Conservation (phyloP, 139 green algal genomes). For the Haematococcus lacustris region DNA sequence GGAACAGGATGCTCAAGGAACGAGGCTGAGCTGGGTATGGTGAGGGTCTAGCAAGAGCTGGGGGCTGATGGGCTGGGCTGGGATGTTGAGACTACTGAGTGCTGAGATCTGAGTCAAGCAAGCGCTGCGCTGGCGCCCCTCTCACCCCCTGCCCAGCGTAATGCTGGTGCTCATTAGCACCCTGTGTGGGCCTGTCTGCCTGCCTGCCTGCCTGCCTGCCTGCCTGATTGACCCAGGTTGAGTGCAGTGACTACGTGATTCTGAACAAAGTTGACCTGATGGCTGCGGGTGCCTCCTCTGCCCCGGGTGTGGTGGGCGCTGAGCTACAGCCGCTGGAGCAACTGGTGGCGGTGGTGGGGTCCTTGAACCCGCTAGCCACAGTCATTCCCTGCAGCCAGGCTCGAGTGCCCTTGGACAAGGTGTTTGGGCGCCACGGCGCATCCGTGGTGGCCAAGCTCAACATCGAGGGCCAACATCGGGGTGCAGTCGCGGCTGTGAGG, state of each 20-base stretch:
- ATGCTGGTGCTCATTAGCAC: too few species aligned
- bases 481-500: conserved; percentile 61
- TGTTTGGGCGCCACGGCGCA: conserved; percentile 51
- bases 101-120: too few species aligned
- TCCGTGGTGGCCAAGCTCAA: conserved; percentile 72
- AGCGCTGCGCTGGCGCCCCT: too few species aligned
- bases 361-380: conserved; percentile 78
- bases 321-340: conserved; percentile 21
- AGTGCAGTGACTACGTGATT: conserved; percentile 82
- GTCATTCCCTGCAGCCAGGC: conserved; percentile 61
- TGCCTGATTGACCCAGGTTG: conserved; percentile 72
- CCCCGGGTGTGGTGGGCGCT: neutral
- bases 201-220: neutral
- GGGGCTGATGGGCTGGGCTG: too few species aligned
- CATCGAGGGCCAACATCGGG: conserved; percentile 81
- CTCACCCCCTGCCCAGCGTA: too few species aligned
- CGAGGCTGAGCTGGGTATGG: too few species aligned
- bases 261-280: conserved; percentile 81
- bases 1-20: too few species aligned
- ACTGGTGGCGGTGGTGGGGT: conserved; percentile 60
- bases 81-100: too few species aligned
- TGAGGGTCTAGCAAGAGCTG: too few species aligned
- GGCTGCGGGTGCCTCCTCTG: neutral
- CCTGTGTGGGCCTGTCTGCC: conserved; percentile 51
- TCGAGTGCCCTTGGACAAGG: conserved; percentile 48